Percentiles rank a stretch among this genome's conserved stretches.
Conservation (phyloP, 495 filamentous ascomycete species). For the Penicillium taxi region DNA sequence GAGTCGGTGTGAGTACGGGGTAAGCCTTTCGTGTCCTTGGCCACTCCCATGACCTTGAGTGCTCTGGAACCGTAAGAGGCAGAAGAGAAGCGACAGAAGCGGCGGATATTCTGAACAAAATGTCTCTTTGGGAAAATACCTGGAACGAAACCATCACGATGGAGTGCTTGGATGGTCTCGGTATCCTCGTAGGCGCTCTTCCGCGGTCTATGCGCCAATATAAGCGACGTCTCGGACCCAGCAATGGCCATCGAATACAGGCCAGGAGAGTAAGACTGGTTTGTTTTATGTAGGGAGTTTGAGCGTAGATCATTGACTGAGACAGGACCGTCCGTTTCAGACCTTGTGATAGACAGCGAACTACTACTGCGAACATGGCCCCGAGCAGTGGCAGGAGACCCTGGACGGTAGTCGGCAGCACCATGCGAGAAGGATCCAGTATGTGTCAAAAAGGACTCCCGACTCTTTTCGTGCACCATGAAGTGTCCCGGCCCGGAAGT, state of each 20-base stretch:
- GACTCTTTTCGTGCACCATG: constrained; percentile 44
- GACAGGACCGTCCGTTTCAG: constrained; percentile 36
- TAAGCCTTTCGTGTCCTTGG: constrained; percentile 36
- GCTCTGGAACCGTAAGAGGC: constrained; percentile 70
- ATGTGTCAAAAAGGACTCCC: constrained; percentile 50
- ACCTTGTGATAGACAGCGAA: constrained; percentile 39
- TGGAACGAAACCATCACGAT: constrained; percentile 48
- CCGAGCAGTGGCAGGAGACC: constrained; percentile 39
- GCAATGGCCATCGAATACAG: constrained; percentile 63
- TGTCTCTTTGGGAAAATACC: constrained; percentile 61
- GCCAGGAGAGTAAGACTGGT: constrained; percentile 45
- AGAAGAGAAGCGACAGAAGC: constrained; percentile 71
- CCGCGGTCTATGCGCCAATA: constrained; percentile 47
- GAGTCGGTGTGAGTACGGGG: constrained; percentile 38
- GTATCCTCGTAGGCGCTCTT: constrained; percentile 50
- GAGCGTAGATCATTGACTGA: constrained; percentile 26
- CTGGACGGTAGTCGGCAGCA: constrained; percentile 37
- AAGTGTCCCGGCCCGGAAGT: constrained; percentile 40
- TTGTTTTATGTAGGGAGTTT: constrained; percentile 23
- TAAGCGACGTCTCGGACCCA: constrained; percentile 56
- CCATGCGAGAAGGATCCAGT: constrained; percentile 54
- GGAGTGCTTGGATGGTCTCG: constrained; percentile 46
- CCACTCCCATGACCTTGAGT: constrained; percentile 61
- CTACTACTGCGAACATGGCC: constrained; percentile 44
- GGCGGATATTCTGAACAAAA: constrained; percentile 61